These are phyloP conservation scores for Retiboletus fuscus DNA, from an alignment of 1,284 basidiomycete species.

Conservation along the genomic window DNA sequence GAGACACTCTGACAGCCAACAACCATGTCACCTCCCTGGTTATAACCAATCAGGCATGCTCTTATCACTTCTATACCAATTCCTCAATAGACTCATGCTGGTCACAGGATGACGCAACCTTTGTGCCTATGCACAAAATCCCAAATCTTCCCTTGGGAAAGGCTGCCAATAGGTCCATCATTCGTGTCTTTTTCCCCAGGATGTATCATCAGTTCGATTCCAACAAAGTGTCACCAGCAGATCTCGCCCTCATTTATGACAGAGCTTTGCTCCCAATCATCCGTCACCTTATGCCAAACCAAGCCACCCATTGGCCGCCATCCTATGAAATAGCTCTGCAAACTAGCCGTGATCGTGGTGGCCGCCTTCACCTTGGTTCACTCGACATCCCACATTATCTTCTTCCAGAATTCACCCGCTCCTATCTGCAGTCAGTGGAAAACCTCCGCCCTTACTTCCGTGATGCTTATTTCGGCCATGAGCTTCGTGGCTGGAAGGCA, in stretches of 20 bases:
- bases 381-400: constrained; percentile 14
- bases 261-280: background rate
- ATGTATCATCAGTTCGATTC: constrained; percentile 8
- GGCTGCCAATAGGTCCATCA: constrained; percentile 10
- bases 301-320: constrained; percentile 26
- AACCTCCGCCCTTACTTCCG: constrained; percentile 6
- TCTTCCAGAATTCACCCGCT: background rate
- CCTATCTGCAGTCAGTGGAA: background rate
- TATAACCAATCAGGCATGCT: background rate
- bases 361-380: constrained; percentile 5
- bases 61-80: background rate
- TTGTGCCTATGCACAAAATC: constrained; percentile 28
- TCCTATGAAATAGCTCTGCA: constrained; percentile 6
- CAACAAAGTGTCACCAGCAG: background rate
- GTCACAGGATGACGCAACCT: background rate
- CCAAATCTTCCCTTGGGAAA: constrained; percentile 29
- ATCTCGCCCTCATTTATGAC: constrained; percentile 21
- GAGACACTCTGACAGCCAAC: background rate
- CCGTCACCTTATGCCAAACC: constrained; percentile 11
- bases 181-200: constrained; percentile 22
- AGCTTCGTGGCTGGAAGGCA: constrained; percentile 28
- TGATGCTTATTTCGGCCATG: constrained; percentile 32
- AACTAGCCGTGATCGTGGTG: background rate
- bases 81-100: background rate
- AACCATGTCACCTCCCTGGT: constrained; percentile 23